These are phyloP conservation scores for Metschnikowia colocasiae DNA, from an alignment of 805 yeast genomes.

Conservation along the genomic window DNA sequence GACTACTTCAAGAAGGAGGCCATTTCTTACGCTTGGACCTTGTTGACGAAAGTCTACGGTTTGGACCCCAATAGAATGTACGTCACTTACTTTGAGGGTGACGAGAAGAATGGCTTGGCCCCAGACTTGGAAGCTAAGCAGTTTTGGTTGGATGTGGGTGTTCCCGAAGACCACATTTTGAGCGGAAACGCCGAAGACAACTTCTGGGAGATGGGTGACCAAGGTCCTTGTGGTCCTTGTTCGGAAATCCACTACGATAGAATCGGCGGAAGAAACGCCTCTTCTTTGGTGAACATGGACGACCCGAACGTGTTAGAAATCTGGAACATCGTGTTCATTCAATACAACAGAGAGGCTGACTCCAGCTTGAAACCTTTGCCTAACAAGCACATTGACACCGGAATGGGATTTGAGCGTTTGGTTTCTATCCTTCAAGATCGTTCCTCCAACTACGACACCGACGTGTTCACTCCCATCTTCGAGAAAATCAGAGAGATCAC, in stretches of 20 bases:
- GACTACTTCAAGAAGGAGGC: constrained; percentile 98
- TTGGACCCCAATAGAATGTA: constrained; percentile 76
- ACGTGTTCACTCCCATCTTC: constrained; percentile 89
- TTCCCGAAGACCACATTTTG: constrained; percentile 84
- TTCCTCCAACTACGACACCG: constrained; percentile 93
- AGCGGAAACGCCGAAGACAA: constrained; percentile 91
- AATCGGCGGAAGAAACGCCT: constrained; percentile 96
- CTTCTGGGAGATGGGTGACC: constrained; percentile 99
- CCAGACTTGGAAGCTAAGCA: constrained; percentile 93
- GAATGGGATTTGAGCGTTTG: constrained; percentile 97
- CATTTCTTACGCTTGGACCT: constrained; percentile 82
- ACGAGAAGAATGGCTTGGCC: constrained; percentile 70
- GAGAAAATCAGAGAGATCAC: constrained; percentile 85
- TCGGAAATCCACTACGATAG: constrained; percentile 97
- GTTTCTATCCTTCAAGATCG: constrained; percentile 92
- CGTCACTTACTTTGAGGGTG: constrained; percentile 97
- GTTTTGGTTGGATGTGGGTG: constrained; percentile 84
- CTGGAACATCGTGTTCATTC: constrained; percentile 97
- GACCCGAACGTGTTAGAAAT: constrained; percentile 97
- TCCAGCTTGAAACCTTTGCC: constrained; percentile 79
- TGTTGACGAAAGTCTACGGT: constrained; percentile 81
- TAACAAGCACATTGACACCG: constrained; percentile 94
- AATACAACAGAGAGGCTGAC: constrained; percentile 91
- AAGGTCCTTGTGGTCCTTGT: constrained; percentile 99
- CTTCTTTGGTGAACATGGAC: constrained; percentile 86